Conservation (phyloP, 2,329 filamentous ascomycete species). For the Aspergillus flavus region DNA sequence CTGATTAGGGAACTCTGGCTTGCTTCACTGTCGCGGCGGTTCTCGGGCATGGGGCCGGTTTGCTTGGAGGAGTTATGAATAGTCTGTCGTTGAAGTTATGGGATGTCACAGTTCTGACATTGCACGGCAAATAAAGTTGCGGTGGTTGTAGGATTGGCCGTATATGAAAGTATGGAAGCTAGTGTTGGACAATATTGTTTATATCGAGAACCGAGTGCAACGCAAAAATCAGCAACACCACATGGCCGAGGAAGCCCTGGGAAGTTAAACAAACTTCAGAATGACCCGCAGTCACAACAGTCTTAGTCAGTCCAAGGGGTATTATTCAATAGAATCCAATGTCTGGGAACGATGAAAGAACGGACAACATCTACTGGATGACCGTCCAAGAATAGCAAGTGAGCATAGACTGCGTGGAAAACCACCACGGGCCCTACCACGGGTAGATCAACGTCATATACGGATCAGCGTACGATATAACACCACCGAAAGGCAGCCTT, state of each 20-base stretch:
- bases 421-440: not conserved
- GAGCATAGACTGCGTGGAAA: not conserved
- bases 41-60: not conserved
- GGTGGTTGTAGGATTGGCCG: not conserved
- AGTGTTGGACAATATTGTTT: not conserved
- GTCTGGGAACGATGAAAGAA: not conserved
- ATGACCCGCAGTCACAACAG: not conserved
- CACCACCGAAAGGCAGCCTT: not conserved
- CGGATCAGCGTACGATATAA: not conserved
- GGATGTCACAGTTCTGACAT: not conserved
- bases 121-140: too few relatives aligned
- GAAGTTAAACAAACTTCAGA: not conserved
- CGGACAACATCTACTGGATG: not conserved
- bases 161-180: not conserved
- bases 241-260: not conserved
- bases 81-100: not conserved
- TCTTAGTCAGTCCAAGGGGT: too few relatives aligned
- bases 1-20: constrained; percentile 14
- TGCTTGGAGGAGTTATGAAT: not conserved
- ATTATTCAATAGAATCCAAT: not conserved
- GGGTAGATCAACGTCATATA: not conserved
- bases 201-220: not conserved
- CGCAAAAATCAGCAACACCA: not conserved
- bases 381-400: not conserved
- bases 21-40: constrained; percentile 1